A percentile compares a stretch with the other conserved stretches of the same genome.
Conservation (phyloP, 2,329 filamentous ascomycete species). For the Gremmenia infestans region DNA sequence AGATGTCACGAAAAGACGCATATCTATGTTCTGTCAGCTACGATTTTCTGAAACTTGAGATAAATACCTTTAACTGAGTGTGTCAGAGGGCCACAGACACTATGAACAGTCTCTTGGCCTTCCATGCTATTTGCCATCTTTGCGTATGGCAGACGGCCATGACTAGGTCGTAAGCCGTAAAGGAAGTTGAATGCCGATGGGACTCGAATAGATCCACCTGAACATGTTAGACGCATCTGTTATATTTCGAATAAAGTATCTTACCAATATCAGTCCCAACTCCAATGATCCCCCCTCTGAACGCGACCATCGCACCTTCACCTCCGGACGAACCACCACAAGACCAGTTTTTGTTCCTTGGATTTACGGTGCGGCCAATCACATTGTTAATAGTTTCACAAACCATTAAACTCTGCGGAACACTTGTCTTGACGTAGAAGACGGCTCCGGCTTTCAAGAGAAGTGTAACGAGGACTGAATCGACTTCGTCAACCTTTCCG, state of each 20-base stretch:
- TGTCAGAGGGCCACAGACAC: slow-evolving; percentile 30
- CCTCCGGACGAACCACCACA: slow-evolving; percentile 30
- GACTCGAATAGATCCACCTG: slow-evolving; percentile 32
- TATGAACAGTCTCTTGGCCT: slow-evolving; percentile 38
- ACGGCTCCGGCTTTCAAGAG: slow-evolving; percentile 57
- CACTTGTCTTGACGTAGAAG: slow-evolving; percentile 93
- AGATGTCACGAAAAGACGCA: slow-evolving; percentile 33
- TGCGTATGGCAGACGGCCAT: slow-evolving; percentile 29
- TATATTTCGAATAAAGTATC: not conserved
- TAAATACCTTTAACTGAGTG: slow-evolving; percentile 36
- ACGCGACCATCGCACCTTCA: slow-evolving; percentile 26
- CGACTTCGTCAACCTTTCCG: slow-evolving; percentile 66
- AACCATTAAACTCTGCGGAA: slow-evolving; percentile 40
- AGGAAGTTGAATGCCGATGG: slow-evolving; percentile 33
- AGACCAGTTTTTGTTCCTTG: slow-evolving; percentile 27
- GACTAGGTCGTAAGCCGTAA: slow-evolving; percentile 34
- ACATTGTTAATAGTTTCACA: slow-evolving; percentile 38
- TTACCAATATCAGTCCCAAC: slow-evolving; percentile 28
- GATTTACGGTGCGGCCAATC: slow-evolving; percentile 38
- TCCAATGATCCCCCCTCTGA: slow-evolving; percentile 24
- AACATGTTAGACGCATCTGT: not conserved
- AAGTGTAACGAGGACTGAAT: slow-evolving; percentile 67
- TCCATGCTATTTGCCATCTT: slow-evolving; percentile 33
- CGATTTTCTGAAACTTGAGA: slow-evolving; percentile 14
- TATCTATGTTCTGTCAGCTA: slow-evolving; percentile 24